These are phyloP conservation scores for Colletotrichum brevisporum DNA, from an alignment of 2,329 filamentous ascomycete genomes.

Conservation along the genomic window DNA sequence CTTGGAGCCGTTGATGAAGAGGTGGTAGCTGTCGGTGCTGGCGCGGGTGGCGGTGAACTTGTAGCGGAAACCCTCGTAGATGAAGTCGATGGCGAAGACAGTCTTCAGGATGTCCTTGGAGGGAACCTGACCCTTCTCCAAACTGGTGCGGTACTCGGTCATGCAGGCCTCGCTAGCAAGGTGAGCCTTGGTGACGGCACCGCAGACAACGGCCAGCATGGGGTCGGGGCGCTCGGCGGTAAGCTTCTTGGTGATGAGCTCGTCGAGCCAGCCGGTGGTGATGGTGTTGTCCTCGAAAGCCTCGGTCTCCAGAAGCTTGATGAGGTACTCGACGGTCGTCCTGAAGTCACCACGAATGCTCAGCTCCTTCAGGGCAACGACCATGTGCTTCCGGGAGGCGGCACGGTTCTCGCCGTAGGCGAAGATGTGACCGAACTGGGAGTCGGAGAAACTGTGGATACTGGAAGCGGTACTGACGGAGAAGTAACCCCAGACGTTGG, in stretches of 20 bases:
- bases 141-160: slow-evolving; percentile 85
- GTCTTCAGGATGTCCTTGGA: slow-evolving; percentile 98
- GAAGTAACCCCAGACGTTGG: slow-evolving; percentile 99
- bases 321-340: slow-evolving; percentile 98
- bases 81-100: slow-evolving; percentile 97
- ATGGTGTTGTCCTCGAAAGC: slow-evolving; percentile 99
- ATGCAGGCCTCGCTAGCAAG: slow-evolving; percentile 93
- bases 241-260: slow-evolving; percentile 97
- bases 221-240: slow-evolving; percentile 96
- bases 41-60: slow-evolving; percentile 98
- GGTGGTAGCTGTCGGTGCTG: slow-evolving; percentile 92
- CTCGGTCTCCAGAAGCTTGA: slow-evolving; percentile 98
- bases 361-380: slow-evolving; percentile 96
- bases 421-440: slow-evolving; percentile 99
- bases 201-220: slow-evolving; percentile 93
- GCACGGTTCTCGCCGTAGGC: slow-evolving; percentile 98
- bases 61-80: slow-evolving; percentile 96
- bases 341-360: slow-evolving; percentile 99
- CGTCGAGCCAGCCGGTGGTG: slow-evolving; percentile 97
- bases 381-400: slow-evolving; percentile 98
- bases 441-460: slow-evolving; percentile 99
- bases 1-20: slow-evolving; percentile 99
- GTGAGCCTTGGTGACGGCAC: slow-evolving; percentile 95
- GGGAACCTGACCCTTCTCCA: slow-evolving; percentile 98
- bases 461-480: slow-evolving; percentile 96